Conservation (phyloP, 371 early-diverging fungal species). For the Coemansia sp. region DNA sequence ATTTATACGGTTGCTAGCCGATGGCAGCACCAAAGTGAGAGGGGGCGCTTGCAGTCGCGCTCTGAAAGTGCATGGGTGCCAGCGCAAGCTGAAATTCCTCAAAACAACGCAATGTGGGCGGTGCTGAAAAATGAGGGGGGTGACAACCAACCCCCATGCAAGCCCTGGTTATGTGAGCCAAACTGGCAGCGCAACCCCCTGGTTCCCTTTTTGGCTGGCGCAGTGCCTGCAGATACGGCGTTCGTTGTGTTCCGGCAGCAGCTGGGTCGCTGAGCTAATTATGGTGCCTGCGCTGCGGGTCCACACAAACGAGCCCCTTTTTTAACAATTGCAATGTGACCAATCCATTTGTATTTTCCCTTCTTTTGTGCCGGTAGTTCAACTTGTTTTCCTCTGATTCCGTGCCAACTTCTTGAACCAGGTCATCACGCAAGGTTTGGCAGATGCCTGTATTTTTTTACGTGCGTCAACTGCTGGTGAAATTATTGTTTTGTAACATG, state of each 20-base stretch:
- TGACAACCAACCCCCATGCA: not conserved
- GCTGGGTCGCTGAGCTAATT: not conserved
- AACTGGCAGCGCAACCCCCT: not conserved
- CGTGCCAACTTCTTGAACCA: not conserved
- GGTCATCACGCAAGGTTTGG: not conserved
- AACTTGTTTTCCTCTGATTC: not conserved
- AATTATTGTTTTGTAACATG: not conserved
- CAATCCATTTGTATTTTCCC: not conserved
- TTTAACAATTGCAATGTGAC: not conserved
- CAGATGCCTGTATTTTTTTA: not conserved
- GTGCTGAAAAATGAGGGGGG: not conserved
- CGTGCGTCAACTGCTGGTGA: not conserved
- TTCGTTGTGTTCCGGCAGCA: not conserved
- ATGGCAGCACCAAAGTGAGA: not conserved
- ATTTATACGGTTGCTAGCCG: not conserved
- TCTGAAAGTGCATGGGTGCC: not conserved
- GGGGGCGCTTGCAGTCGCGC: not conserved
- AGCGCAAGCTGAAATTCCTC: not conserved
- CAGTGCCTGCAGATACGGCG: not conserved
- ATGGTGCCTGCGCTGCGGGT: constrained; percentile 3
- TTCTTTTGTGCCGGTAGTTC: not conserved
- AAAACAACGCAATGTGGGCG: not conserved
- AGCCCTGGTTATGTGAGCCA: not conserved
- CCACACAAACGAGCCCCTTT: not conserved
- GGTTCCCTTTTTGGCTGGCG: not conserved